Conservation (phyloP, 2,329 filamentous ascomycete genomes). For the Nothomitra cinnamomea region DNA sequence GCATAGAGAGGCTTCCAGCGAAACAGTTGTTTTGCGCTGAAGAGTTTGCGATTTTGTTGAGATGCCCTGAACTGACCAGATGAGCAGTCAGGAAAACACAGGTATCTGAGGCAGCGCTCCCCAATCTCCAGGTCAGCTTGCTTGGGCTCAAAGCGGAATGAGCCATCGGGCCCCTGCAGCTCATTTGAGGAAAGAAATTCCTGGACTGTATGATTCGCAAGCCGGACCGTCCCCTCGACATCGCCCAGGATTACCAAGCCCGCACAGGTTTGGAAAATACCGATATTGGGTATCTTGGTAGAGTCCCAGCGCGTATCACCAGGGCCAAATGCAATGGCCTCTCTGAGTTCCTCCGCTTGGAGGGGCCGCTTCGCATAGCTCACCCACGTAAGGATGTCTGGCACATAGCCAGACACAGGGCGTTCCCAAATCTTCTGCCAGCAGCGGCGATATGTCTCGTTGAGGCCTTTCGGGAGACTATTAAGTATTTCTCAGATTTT, state of each 20-base stretch:
- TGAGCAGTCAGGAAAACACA: background rate
- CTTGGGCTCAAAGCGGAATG: background rate
- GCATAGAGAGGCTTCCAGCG: background rate
- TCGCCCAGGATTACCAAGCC: background rate
- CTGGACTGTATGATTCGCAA: background rate
- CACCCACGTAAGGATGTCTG: no score
- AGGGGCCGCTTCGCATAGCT: no score
- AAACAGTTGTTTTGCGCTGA: background rate
- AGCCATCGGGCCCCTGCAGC: no score
- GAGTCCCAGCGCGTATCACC: no score
- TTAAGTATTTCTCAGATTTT: no score
- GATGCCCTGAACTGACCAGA: no score
- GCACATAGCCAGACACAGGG: no score
- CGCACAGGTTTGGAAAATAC: background rate
- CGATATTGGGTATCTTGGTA: background rate
- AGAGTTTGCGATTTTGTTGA: background rate
- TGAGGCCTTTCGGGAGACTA: no score
- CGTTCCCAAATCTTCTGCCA: no score
- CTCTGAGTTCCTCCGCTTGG: no score
- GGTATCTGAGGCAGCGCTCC: background rate
- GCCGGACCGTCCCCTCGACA: background rate
- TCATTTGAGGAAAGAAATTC: background rate
- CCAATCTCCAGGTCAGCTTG: background rate
- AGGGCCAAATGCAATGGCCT: no score
- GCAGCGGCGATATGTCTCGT: no score